Conservation (phyloP, 2,329 filamentous ascomycete genomes). For the Fusarium chaquense region DNA sequence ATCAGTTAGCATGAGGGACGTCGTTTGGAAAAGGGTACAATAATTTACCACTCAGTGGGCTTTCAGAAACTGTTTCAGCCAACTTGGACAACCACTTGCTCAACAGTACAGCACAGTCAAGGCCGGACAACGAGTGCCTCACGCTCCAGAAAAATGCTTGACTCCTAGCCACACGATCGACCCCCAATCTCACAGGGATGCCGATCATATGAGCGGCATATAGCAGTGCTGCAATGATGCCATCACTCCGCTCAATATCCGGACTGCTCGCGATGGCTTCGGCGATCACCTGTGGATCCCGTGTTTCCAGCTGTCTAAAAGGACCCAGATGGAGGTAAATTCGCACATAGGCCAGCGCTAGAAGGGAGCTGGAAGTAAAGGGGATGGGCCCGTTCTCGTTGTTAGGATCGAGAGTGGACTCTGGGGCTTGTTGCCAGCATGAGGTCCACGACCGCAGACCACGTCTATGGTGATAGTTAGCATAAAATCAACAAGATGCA, state of each 20-base stretch:
- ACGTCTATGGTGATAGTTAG: slow-evolving; percentile 39
- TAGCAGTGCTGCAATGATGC: slow-evolving; percentile 61
- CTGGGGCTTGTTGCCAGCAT: slow-evolving; percentile 55
- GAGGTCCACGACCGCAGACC: slow-evolving; percentile 55
- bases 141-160: slow-evolving; percentile 70
- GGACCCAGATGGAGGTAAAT: slow-evolving; percentile 61
- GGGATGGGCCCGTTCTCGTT: slow-evolving; percentile 57
- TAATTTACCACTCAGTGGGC: slow-evolving; percentile 6
- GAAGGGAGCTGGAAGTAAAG: slow-evolving; percentile 59
- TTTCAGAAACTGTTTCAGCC: neutral
- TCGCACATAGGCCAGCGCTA: slow-evolving; percentile 56
- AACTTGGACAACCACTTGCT: slow-evolving; percentile 57
- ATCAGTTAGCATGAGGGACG: neutral
- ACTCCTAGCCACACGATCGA: slow-evolving; percentile 66
- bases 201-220: slow-evolving; percentile 67
- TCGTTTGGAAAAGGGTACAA: accelerated
- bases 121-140: slow-evolving; percentile 65
- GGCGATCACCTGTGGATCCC: slow-evolving; percentile 57
- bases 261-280: slow-evolving; percentile 54
- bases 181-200: slow-evolving; percentile 66
- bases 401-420: slow-evolving; percentile 56
- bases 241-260: slow-evolving; percentile 60
- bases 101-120: slow-evolving; percentile 66
- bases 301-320: slow-evolving; percentile 57
- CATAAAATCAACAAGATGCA: neutral